Conservation (phyloP, 2,329 filamentous ascomycete species). For the Exserohilum turcica region DNA sequence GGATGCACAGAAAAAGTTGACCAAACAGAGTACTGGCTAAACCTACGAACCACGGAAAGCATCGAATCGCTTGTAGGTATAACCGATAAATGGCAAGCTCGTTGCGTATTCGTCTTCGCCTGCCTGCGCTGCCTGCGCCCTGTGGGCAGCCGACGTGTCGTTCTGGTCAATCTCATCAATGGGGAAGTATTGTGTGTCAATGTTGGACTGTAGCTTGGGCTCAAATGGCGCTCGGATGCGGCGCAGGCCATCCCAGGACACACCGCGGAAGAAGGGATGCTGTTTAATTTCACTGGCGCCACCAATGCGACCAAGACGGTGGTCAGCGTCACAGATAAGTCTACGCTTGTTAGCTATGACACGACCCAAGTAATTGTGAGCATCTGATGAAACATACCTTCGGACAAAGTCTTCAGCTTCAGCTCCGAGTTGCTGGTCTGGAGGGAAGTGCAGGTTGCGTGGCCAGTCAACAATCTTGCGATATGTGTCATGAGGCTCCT, state of each 20-base stretch:
- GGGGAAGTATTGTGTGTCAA: constrained; percentile 98
- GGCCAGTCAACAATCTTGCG: constrained; percentile 99
- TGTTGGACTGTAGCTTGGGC: constrained; percentile 87
- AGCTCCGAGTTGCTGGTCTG: constrained; percentile 84
- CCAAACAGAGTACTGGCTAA: not conserved
- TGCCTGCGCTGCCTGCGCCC: constrained; percentile 77
- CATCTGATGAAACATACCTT: constrained; percentile 63
- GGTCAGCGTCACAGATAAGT: constrained; percentile 91
- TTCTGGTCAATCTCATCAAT: constrained; percentile 98
- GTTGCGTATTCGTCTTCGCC: constrained; percentile 81
- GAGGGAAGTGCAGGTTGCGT: constrained; percentile 92
- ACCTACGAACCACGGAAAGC: constrained; percentile 58
- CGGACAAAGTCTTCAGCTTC: constrained; percentile 93
- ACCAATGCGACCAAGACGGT: constrained; percentile 80
- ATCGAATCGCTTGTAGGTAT: constrained; percentile 97
- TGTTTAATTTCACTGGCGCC: constrained; percentile 91
- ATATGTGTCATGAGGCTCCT: constrained; percentile 97
- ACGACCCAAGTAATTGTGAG: not conserved
- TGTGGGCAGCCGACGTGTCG: constrained; percentile 85
- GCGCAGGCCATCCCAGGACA: constrained; percentile 91
- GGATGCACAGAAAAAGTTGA: not conserved
- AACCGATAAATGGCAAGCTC: constrained; percentile 93
- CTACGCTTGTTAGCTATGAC: constrained; percentile 53
- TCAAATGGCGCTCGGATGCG: constrained; percentile 95
- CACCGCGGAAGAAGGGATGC: constrained; percentile 95